These are phyloP conservation scores for Naganishia kalamii DNA, from an alignment of 768 basidiomycete genomes.

Conservation along the genomic window DNA sequence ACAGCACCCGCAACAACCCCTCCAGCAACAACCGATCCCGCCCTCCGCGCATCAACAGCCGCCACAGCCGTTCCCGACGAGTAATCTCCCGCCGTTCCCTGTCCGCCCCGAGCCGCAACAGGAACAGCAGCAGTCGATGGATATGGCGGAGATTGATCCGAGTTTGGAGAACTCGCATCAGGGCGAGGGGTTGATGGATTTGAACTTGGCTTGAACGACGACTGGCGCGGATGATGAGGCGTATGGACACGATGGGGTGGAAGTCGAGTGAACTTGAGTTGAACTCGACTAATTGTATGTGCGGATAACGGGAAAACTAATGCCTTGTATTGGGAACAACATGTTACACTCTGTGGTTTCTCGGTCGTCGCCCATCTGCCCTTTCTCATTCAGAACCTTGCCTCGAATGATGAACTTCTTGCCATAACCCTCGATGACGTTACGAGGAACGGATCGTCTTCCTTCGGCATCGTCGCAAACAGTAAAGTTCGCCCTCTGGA, in stretches of 20 bases:
- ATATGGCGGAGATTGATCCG: conserved; percentile 9
- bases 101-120: neutral
- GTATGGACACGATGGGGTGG: neutral
- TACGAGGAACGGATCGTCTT: no score
- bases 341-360: no score
- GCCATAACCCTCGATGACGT: no score
- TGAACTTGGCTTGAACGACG: no score
- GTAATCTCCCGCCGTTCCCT: conserved; percentile 2
- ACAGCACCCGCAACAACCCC: neutral
- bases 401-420: no score
- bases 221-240: neutral
- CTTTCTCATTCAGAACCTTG: no score
- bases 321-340: no score
- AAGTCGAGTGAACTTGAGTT: neutral
- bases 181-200: neutral
- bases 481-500: no score
- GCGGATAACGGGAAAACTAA: no score
- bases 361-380: no score
- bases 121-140: neutral
- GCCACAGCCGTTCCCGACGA: neutral
- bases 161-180: neutral
- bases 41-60: neutral
- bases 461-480: no score
- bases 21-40: neutral
- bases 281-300: no score